Evolutionary conservation across 495 filamentous ascomycete species (phyloP).

Genomic region (Lasiosphaeris hirsuta): DNA sequence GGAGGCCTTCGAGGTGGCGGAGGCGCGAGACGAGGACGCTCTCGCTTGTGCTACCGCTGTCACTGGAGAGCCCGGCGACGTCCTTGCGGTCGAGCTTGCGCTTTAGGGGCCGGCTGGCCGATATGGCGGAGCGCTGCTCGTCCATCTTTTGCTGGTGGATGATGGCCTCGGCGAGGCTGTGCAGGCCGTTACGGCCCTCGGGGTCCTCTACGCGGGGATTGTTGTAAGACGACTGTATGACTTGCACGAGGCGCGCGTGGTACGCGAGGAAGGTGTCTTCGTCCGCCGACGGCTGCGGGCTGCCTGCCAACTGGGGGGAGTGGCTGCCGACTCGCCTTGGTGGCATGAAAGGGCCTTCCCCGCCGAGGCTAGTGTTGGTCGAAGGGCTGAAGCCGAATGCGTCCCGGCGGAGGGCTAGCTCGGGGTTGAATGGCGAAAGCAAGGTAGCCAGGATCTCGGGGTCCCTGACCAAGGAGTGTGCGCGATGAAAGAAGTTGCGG

Average conservation of each 20-base stretch:
- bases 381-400: conserved; percentile 36
- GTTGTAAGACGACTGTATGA: conserved; percentile 30
- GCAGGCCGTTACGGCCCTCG: conserved; percentile 46
- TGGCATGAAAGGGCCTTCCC: conserved; percentile 12
- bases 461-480: conserved; percentile 24
- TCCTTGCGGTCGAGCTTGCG: conserved; percentile 15
- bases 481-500: conserved; percentile 42
- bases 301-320: neutral
- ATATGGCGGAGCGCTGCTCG: conserved; percentile 10
- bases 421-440: conserved; percentile 13
- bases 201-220: conserved; percentile 36
- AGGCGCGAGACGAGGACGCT: conserved; percentile 23
- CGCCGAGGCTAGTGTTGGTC: neutral
- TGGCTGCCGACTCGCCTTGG: conserved; percentile 12
- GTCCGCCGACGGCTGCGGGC: neutral
- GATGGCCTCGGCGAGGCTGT: conserved; percentile 47
- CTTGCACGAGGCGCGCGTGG: conserved; percentile 34
- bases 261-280: conserved; percentile 25
- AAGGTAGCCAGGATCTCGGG: conserved; percentile 9
- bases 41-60: conserved; percentile 5
- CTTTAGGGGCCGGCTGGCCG: conserved; percentile 13
- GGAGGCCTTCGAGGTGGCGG: conserved; percentile 32
- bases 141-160: conserved; percentile 29
- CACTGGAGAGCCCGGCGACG: neutral
- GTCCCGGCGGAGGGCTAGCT: conserved; percentile 22